A percentile compares a stretch with the other conserved stretches of the same genome.
These are phyloP conservation scores for Aspergillus indologenus DNA, from an alignment of 495 filamentous ascomycete species.

Conservation along the genomic window DNA sequence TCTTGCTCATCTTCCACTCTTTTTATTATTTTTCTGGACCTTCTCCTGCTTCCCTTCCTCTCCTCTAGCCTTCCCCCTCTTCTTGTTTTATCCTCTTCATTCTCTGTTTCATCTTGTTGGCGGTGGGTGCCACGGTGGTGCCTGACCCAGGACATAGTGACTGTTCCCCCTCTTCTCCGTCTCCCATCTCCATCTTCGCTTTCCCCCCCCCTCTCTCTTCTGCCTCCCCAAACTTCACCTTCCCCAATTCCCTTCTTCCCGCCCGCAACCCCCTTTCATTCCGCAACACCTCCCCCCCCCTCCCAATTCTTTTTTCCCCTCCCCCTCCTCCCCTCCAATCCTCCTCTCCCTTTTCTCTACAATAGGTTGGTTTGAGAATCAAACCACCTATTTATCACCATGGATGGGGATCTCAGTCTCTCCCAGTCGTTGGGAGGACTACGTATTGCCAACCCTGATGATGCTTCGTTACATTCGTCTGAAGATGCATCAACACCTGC, in stretches of 20 bases:
- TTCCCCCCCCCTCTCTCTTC: not conserved
- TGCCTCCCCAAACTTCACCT: not conserved
- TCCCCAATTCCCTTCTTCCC: constrained; percentile 3
- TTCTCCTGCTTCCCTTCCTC: not conserved
- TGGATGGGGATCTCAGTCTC: constrained; percentile 91
- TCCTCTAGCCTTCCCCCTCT: not conserved
- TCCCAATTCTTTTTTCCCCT: not conserved
- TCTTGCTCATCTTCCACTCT: constrained; percentile 8
- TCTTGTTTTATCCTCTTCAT: constrained; percentile 4
- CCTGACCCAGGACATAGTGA: not conserved
- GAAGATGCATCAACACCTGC: constrained; percentile 35
- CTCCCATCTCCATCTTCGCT: constrained; percentile 8
- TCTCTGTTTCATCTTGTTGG: not conserved
- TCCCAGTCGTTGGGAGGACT: constrained; percentile 91
- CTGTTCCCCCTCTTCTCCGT: constrained; percentile 2
- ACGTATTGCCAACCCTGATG: constrained; percentile 95
- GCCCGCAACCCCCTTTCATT: not conserved
- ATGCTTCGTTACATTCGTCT: constrained; percentile 61
- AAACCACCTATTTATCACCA: constrained; percentile 36
- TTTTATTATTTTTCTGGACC: constrained; percentile 5
- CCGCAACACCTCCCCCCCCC: not conserved
- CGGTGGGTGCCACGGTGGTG: constrained; percentile 1
- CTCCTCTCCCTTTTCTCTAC: too few species aligned
- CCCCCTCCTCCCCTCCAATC: not conserved
- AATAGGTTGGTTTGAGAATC: not conserved